These are phyloP conservation scores for Mycosphaerelloides madeirae DNA, from an alignment of 2,329 filamentous ascomycete genomes.

Conservation along the genomic window DNA sequence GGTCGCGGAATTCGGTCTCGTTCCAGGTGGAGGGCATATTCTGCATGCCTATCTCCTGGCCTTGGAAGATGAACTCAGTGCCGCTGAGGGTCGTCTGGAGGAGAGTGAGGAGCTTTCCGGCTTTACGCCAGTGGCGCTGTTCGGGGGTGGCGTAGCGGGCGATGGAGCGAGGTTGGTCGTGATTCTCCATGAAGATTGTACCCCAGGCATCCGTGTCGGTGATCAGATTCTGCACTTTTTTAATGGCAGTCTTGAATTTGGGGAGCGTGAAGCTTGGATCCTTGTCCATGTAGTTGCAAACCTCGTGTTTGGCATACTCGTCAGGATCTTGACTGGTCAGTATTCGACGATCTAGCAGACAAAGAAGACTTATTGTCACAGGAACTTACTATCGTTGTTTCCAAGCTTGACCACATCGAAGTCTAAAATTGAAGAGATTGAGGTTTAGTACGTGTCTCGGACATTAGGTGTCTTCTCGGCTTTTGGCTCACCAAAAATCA, in stretches of 20 bases:
- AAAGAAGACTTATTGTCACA: too few relatives aligned
- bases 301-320: constrained; percentile 22
- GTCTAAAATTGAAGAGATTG: too few relatives aligned
- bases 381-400: constrained; percentile 22
- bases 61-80: constrained; percentile 65
- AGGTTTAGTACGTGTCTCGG: too few relatives aligned
- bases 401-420: constrained; percentile 58
- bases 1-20: constrained; percentile 17
- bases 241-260: constrained; percentile 18
- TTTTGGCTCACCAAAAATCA: too few relatives aligned
- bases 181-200: constrained; percentile 61
- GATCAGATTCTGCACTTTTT: constrained; percentile 42
- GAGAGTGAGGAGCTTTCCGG: constrained; percentile 57
- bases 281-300: constrained; percentile 25
- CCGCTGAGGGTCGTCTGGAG: constrained; percentile 56
- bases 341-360: too few relatives aligned
- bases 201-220: constrained; percentile 59
- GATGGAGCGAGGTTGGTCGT: constrained; percentile 60
- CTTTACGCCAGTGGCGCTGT: constrained; percentile 38
- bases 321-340: too few relatives aligned
- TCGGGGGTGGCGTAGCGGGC: constrained; percentile 36
- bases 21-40: constrained; percentile 59
- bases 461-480: too few relatives aligned
- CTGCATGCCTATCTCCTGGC: constrained; percentile 64
- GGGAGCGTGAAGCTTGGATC: constrained; percentile 27